phyloP scores from a whole-genome alignment of 2,329 filamentous ascomycete species.

The Sporothrix brasiliensis region DNA sequence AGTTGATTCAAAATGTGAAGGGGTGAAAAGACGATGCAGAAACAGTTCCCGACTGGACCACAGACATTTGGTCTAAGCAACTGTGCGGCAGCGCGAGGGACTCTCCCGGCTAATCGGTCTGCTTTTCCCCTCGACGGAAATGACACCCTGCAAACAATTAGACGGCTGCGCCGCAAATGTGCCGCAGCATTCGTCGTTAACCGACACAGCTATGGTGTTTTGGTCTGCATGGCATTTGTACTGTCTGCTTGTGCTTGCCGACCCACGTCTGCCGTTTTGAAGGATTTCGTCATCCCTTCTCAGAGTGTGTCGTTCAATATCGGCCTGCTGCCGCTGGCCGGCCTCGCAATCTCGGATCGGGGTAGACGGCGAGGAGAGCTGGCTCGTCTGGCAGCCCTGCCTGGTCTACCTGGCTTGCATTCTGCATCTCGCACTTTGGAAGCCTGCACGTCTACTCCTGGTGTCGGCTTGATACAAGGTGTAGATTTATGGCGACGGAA shows the following conservation, averaged over 20 bases:
- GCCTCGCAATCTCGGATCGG: constrained; percentile 19
- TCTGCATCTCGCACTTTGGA: constrained; percentile 7
- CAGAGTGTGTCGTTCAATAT: constrained; percentile 1
- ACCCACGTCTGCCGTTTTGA: constrained; percentile 7
- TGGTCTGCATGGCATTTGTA: no score
- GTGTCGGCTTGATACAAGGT: neutral
- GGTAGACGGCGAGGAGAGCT: constrained; percentile 7
- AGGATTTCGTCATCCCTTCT: neutral
- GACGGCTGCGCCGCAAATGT: constrained; percentile 17
- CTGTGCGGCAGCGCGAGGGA: neutral
- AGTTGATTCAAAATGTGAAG: neutral
- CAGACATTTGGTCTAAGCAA: neutral
- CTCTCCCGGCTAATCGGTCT: no score
- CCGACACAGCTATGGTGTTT: neutral
- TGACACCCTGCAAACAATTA: neutral
- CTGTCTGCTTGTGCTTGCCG: neutral
- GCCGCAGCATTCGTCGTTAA: neutral
- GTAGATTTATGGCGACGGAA: neutral
- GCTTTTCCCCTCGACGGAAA: neutral
- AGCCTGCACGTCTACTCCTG: neutral
- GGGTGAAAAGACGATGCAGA: neutral
- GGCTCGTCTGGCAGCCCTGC: no score
- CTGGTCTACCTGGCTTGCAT: neutral
- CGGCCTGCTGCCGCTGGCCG: constrained; percentile 12
- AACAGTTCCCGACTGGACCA: neutral